Evolutionary conservation across 148 eudicot species (phyloP).

Genomic region (Persicaria tinctoria): DNA sequence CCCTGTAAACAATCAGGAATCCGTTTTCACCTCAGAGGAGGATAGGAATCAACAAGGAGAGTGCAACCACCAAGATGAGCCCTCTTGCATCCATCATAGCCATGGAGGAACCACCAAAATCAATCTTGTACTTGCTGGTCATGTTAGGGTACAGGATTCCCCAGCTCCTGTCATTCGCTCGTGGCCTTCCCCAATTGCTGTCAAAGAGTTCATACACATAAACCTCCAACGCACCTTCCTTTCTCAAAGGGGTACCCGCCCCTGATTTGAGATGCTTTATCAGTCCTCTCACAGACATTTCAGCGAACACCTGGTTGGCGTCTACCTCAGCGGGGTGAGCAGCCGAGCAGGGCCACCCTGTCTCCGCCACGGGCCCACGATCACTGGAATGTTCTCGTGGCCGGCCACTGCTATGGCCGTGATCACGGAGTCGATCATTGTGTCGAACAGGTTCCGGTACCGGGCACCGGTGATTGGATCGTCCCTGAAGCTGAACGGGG

Average conservation of each 20-base stretch:
- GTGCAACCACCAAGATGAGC: neutral
- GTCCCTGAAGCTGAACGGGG: conserved; percentile 50
- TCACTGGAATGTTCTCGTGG: conserved; percentile 64
- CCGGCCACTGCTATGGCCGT: conserved; percentile 62
- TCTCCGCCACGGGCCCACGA: conserved; percentile 58
- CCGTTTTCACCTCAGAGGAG: too few species aligned
- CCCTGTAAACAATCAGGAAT: too few species aligned
- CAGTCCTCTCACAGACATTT: conserved; percentile 59
- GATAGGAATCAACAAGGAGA: too few species aligned
- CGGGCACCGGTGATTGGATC: conserved; percentile 67
- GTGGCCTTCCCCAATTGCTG: neutral
- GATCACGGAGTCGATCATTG: conserved; percentile 64
- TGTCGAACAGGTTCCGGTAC: conserved; percentile 72
- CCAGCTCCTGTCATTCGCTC: neutral
- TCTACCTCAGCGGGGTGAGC: conserved; percentile 20
- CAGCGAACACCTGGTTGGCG: conserved; percentile 41
- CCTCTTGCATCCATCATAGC: neutral
- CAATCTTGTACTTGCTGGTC: conserved; percentile 4
- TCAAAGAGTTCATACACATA: conserved; percentile 69
- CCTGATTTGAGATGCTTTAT: conserved; percentile 49
- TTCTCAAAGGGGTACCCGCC: conserved; percentile 65
- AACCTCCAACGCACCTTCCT: conserved; percentile 53
- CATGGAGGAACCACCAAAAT: neutral
- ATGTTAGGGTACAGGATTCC: conserved; percentile 5
- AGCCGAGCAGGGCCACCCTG: conserved; percentile 69